Conservation (phyloP, 441 rosid genomes). For the Croton setiger region DNA sequence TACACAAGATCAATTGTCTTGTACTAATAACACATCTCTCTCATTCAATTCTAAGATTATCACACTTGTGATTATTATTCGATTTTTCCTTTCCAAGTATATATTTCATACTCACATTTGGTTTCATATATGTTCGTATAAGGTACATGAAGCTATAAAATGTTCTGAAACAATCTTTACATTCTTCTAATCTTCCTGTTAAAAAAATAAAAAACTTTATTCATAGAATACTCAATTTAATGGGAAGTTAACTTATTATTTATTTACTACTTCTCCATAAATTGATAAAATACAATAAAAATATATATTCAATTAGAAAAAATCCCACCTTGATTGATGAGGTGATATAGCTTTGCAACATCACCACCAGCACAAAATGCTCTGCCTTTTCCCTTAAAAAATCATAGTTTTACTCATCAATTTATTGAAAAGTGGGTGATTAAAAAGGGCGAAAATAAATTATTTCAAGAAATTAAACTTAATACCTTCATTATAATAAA, state of each 20-base stretch:
- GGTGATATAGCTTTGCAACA: slow-evolving; percentile 16
- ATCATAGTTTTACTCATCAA: neutral
- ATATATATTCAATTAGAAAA: too few species aligned
- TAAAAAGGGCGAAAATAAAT: too few species aligned
- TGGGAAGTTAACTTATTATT: neutral
- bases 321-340: slow-evolving; percentile 15
- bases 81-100: too few species aligned
- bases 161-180: slow-evolving; percentile 23
- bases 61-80: too few species aligned
- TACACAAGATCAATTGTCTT: too few species aligned
- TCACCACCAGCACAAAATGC: slow-evolving; percentile 27
- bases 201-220: too few species aligned
- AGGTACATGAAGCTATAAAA: slow-evolving; percentile 37
- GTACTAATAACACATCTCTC: too few species aligned
- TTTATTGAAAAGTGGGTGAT: neutral
- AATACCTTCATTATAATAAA: neutral
- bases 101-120: slow-evolving; percentile 32
- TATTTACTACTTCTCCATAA: too few species aligned
- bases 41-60: too few species aligned
- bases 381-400: slow-evolving; percentile 25
- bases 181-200: slow-evolving; percentile 23
- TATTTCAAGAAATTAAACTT: too few species aligned
- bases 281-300: too few species aligned
- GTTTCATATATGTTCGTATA: slow-evolving; percentile 42
- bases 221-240: too few species aligned